Base-by-base conservation (phyloP, 495 filamentous ascomycete species). In the Aspergillus mulundensis region DNA sequence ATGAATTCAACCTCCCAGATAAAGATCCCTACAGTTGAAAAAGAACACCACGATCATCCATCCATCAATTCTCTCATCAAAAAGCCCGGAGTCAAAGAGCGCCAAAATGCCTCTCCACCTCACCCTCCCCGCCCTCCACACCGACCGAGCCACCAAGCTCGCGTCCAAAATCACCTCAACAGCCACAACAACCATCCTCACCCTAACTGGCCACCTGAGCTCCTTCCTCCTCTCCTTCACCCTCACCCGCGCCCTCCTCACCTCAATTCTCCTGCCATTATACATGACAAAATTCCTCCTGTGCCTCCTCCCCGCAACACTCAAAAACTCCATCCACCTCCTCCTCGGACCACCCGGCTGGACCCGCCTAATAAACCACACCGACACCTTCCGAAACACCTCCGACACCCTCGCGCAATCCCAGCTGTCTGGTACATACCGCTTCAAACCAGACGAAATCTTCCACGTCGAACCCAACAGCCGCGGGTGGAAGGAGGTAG, bases 171-270 rank as follows among this genome's bases (percentile, higher is more conserved):
- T 36, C 32, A 36, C 32, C 5, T 4, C 5, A 15, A 36, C 11
- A 2, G 30, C 24, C 32, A 39, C 47, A 14, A 39, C 32, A 10
- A 15, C 32, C 2, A 18, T 39, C 47, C 19, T 39, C 16, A 50
- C 32, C 16, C 30, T 50, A 15, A 24, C 47, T 1, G 47, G 30
- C 5, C 18, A 50, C 19, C 8, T 39, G 32, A 38, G 4, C 18
- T 38, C 47, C 16, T 40, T 39, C 19, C 0, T 25, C 32, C 34
- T 50, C 10, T 50, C 48, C 11, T 50, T 50, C 48, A 50, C 48
- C 20, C 1, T 40, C 19, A 25, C 2, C 19, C 32, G 48, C 0
- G 1, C 25, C 5, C 1, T 40, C 15, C 12, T 40, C 1, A 7
- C 23, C 1, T 20, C 12, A 3, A 16, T 39, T 0, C 48, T 50